A percentile compares a stretch with the other conserved stretches of the same genome.
These are phyloP conservation scores for Ascochyta lentis DNA, from an alignment of 2,329 filamentous ascomycete species.

Conservation along the genomic window DNA sequence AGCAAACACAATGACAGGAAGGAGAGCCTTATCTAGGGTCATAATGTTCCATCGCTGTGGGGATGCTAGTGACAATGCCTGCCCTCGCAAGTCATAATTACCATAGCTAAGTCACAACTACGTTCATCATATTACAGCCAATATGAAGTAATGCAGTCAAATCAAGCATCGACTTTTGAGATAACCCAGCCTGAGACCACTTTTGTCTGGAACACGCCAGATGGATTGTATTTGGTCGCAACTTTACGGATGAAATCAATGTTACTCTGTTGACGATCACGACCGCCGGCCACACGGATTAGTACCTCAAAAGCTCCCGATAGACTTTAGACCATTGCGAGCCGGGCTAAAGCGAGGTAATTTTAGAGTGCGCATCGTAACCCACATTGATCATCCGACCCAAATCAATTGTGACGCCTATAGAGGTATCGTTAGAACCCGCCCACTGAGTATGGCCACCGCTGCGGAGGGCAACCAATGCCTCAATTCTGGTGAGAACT, in stretches of 20 bases:
- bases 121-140: no score
- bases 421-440: slow-evolving; percentile 38
- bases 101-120: no score
- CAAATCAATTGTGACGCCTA: slow-evolving; percentile 44
- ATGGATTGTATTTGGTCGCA: slow-evolving; percentile 32
- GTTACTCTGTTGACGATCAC: slow-evolving; percentile 26
- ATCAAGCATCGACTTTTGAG: background rate
- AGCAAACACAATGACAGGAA: no score
- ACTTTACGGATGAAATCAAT: slow-evolving; percentile 19
- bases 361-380: slow-evolving; percentile 16
- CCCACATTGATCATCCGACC: slow-evolving; percentile 29
- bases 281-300: slow-evolving; percentile 26
- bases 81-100: no score
- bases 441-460: slow-evolving; percentile 34
- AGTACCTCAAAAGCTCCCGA: slow-evolving; percentile 25
- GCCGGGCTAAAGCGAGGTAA: slow-evolving; percentile 35
- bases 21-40: no score
- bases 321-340: slow-evolving; percentile 49
- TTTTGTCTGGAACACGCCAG: slow-evolving; percentile 33
- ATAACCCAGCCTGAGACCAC: slow-evolving; percentile 1
- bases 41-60: no score
- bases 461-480: slow-evolving; percentile 27
- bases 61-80: no score
- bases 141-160: background rate
- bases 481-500: slow-evolving; percentile 21